Base-by-base conservation (phyloP, 345 rosid genomes). In the Sisymbrium altissimum region DNA sequence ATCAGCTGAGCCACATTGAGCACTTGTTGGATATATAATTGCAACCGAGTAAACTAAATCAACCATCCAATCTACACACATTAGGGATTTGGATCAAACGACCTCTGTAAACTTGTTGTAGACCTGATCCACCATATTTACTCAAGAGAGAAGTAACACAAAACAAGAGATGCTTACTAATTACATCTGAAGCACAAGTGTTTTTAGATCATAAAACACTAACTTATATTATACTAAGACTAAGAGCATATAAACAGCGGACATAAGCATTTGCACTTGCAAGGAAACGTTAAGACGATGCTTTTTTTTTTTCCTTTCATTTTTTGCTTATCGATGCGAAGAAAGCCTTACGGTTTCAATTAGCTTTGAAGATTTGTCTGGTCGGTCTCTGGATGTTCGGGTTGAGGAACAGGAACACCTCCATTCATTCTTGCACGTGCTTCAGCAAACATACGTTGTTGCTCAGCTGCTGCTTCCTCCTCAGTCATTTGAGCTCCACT, bases 361-460 rank as follows among this genome's bases (percentile, higher is more conserved):
- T 87, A 90, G 91, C 84, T 87, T 80, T 88, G 89, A 66, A 77
- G 76, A 85, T 83, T 81, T 72, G n/a, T 35, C 69, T 80, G 80
- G 62, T 89, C 84, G 53, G 80, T 68, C 57, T 96, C 98, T 5
- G 89, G 82, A 74, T 89, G 90, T 80, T 92, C 89, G 4, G 93
- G 80, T 32, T 79, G 77, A 62, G 81, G 43, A 59, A 72, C 77
- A 9, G 80, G 53, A 23, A 64, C 82, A 30, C 86, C 96, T 10
- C 98, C 98, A 21, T 89, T 96, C 99, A 96, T 96, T 80, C 99
- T 87, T 9, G 98, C 99, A 3, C 99, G 94, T 27, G 98, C 99
- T 85, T 96, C 99, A 0, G 98, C 99, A 79, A 96, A 96, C 99
- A 96, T 96, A 81, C 99, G 88, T 83, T 96, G 99, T 81, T 96